A percentile compares a stretch with the other conserved stretches of the same genome.
phyloP scores from a whole-genome alignment of 75 land plant species.

The Cupressus sempervirens region DNA sequence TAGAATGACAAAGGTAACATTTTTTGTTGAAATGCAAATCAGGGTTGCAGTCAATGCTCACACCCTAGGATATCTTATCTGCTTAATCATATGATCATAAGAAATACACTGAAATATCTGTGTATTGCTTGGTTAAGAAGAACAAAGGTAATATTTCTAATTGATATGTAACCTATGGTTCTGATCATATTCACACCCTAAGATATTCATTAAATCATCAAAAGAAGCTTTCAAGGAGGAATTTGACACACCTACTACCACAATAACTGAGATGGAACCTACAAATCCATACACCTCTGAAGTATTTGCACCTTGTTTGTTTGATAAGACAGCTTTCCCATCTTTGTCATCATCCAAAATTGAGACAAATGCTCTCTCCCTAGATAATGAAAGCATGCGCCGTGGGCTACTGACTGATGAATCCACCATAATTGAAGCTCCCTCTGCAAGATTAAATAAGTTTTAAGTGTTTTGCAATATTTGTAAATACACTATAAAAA shows the following conservation, averaged over 20 bases:
- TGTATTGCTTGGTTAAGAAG: background rate
- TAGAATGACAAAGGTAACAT: background rate
- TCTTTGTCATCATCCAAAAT: conserved; percentile 9
- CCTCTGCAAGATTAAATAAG: background rate
- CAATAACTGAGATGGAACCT: conserved; percentile 79
- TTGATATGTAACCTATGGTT: background rate
- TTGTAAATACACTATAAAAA: background rate
- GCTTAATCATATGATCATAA: background rate
- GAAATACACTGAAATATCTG: background rate
- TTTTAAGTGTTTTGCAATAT: background rate
- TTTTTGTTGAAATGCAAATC: background rate
- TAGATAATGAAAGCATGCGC: conserved; percentile 10
- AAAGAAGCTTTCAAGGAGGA: background rate
- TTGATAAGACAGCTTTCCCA: conserved; percentile 1
- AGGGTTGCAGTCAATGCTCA: background rate
- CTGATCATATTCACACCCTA: background rate
- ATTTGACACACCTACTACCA: conserved; percentile 50
- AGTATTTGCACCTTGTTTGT: conserved; percentile 70
- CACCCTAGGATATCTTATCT: background rate
- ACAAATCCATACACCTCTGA: conserved; percentile 95
- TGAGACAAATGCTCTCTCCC: conserved; percentile 13
- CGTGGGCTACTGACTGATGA: conserved; percentile 10
- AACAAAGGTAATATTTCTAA: background rate
- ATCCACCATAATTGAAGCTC: conserved; percentile 8
- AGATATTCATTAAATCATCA: background rate